These are phyloP conservation scores for Xylariaceae sp. DNA, from an alignment of 2,329 filamentous ascomycete genomes.

Conservation along the genomic window DNA sequence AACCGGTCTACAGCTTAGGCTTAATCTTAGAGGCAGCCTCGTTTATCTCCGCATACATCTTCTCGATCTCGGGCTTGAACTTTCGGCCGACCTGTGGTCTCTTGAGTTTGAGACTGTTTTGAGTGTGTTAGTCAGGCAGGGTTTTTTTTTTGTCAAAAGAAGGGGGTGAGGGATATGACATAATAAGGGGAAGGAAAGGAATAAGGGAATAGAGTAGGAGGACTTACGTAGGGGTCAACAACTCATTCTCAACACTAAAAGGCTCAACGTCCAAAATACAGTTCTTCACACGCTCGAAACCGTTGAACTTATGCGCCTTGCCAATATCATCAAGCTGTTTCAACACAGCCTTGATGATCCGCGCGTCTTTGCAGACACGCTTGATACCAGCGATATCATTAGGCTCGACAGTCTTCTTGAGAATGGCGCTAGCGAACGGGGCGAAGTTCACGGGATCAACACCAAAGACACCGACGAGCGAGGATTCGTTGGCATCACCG, in stretches of 20 bases:
- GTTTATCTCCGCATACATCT: constrained; percentile 52
- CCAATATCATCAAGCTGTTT: constrained; percentile 74
- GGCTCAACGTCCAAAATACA: constrained; percentile 75
- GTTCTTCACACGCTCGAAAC: constrained; percentile 76
- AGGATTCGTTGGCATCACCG: constrained; percentile 76
- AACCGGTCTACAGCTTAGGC: constrained; percentile 40
- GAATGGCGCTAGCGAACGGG: constrained; percentile 68
- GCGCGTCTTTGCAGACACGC: constrained; percentile 60
- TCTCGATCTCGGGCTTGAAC: constrained; percentile 48
- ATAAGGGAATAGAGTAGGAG: neutral
- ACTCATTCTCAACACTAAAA: constrained; percentile 87
- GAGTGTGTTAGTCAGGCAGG: constrained; percentile 15
- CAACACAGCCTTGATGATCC: constrained; percentile 68
- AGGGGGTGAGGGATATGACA: neutral
- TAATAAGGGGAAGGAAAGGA: neutral
- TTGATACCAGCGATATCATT: constrained; percentile 63
- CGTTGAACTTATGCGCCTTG: constrained; percentile 82
- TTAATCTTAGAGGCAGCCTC: constrained; percentile 34
- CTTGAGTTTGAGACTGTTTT: constrained; percentile 52
- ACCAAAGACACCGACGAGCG: constrained; percentile 80
- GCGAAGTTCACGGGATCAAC: constrained; percentile 82
- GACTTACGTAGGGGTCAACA: constrained; percentile 79
- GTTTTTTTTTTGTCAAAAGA: too few species aligned
- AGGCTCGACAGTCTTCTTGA: constrained; percentile 59
- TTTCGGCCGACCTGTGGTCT: constrained; percentile 50